phyloP scores from a whole-genome alignment of 2,329 filamentous ascomycete genomes.

The Curvularia sp. region DNA sequence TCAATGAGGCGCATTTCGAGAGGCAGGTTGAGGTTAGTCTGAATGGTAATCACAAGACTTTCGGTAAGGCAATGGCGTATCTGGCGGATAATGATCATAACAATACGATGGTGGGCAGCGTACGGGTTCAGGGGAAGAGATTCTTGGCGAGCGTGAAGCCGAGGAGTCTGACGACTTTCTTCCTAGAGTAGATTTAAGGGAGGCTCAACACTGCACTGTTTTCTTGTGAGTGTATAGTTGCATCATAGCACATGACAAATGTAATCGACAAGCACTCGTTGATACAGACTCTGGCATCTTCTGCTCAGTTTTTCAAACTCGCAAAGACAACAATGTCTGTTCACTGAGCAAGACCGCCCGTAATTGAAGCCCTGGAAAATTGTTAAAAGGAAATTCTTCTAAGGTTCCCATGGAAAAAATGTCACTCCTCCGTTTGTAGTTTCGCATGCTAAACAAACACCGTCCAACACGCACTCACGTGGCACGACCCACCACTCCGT shows the following conservation, averaged over 20 bases:
- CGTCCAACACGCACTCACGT: not conserved
- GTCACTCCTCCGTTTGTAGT: not conserved
- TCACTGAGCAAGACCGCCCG: not conserved
- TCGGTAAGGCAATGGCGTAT: constrained; percentile 8
- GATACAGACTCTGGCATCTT: not conserved
- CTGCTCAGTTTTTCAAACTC: not conserved
- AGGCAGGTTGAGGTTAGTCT: constrained; percentile 11
- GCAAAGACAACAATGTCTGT: not conserved
- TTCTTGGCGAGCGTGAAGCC: constrained; percentile 7
- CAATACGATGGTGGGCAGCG: constrained; percentile 13
- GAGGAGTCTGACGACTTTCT: constrained; percentile 13
- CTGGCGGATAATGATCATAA: constrained; percentile 17
- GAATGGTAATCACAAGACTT: not conserved
- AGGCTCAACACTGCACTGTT: not conserved
- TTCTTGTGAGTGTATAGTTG: not conserved
- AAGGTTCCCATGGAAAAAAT: not conserved
- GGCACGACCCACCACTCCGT: not conserved
- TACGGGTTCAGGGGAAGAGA: not conserved
- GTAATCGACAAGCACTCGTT: not conserved
- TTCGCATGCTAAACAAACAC: not conserved
- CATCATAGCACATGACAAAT: not conserved
- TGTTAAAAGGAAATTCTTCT: no score
- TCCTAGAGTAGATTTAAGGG: constrained; percentile 7
- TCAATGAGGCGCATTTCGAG: constrained; percentile 36
- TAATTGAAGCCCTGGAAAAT: not conserved